Base-by-base conservation (phyloP, 23 red algal species). In the Cyanidiococcus yangmingshanensis region DNA sequence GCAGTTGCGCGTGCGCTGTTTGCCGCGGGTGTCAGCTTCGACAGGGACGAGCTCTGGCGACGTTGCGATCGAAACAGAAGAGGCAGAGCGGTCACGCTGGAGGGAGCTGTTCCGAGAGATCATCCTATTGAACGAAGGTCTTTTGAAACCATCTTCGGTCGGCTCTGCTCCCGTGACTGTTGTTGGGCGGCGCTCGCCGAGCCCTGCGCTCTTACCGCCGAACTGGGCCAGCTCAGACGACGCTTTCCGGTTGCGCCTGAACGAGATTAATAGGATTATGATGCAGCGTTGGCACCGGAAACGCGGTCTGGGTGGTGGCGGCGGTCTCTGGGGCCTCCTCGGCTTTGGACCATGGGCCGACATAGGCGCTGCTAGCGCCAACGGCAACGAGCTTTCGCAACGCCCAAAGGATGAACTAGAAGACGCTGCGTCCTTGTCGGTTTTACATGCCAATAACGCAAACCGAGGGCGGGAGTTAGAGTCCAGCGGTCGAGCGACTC, bases 281-380 rank as follows among this genome's bases (percentile, higher is more conserved):
- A 12, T 71, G 16, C n/a, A 35, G 7, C 63, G 63, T 12, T 71
- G 63, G 63, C 63, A 30, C 21, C 63, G 63, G 7, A 71, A 71
- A 35, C 63, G 63, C 7, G 63, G 63, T 2, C 27, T 71, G 27
- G 63, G 63, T 29, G 63, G 63, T 7, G 63, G 63, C 32, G 63
- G 63, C 32, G 63, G 63, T 35, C 32, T 71, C n/a, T 71, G 63
- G 63, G 63, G 63, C 12, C 63, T 71, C 7, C 63, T 71, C 7
- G 63, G 63, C 32, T 71, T 71, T 71, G 63, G 63, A 29, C 63
- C 63, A 3, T 71, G 63, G 63, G 63, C 32, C 16, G 32, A 25
- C n/a, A 29, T 27, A 3, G 27, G 63, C n/a, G 12, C 7, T 12
- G 16, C 3, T 12, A 7, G 16, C n/a, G 45, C 21, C 45, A 21